Base-by-base conservation (phyloP, 495 filamentous ascomycete species). In the Polyplosphaeria fusca region DNA sequence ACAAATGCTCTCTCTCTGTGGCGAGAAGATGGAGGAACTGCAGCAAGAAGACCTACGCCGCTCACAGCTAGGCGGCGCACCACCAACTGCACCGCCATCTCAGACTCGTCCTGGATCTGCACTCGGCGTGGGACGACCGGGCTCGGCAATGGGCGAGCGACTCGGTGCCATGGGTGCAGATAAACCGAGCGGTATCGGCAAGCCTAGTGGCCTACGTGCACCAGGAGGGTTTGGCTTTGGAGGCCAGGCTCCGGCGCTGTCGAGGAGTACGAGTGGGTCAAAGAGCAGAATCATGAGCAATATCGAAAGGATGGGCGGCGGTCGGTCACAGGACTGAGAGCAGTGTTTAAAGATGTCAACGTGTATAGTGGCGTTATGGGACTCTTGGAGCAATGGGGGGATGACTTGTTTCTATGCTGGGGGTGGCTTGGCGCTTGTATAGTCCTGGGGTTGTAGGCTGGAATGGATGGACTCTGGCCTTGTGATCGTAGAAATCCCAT, bases 1-100 rank as follows among this genome's bases (percentile, higher is more conserved):
- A 66, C 91, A 96, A 71, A 81, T 97, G 84, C 86, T 84, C 63
- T 70, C 74, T 18, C 76, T 83, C 51, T 62, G 52, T 35, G 52
- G 45, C 28, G 59, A 50, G 26, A 50, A 57, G 20, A 56, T 56
- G 59, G 59, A 48, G 27, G 59, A 56, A 14, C n/a, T 52, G 23
- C 59, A 62, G 46, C 45, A 62, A 26, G 59, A 62, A 26, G 52
- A 62, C 12, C 25, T 62, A 2, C 24, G 59, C 16, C 54, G 38
- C 40, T 45, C 37, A 4, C 35, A 13, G 11, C 23, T 48, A 4
- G 56, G 46, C 25, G 39, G 55, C 13, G 55, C 5, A 5, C 42
- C 43, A 14, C 49, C 49, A 7, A n/a, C 50, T 18, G 48, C 50
- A 14, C 58, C 58, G 24, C 19, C 30, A 13, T 37, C 12, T 5